These are phyloP conservation scores for Tieghemostelium lacteum DNA, from an alignment of 78 protist species.

Conservation along the genomic window DNA sequence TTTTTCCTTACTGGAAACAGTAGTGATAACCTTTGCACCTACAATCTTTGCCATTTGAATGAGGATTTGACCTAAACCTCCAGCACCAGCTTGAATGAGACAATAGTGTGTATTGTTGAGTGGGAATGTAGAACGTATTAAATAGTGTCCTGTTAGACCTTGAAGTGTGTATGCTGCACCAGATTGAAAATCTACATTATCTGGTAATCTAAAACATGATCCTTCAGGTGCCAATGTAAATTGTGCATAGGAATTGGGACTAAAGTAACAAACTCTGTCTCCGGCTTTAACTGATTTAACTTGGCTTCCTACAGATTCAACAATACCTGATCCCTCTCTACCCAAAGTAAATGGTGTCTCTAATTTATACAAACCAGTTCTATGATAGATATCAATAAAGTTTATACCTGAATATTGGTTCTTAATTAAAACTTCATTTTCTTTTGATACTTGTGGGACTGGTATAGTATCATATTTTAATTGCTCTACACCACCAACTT, in stretches of 20 bases:
- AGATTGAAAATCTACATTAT: constrained; percentile 8
- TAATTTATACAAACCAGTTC: constrained; percentile 74
- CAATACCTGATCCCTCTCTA: constrained; percentile 85
- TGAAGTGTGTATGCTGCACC: constrained; percentile 86
- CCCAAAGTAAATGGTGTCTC: constrained; percentile 72
- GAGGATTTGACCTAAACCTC: constrained; percentile 85
- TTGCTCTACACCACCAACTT: constrained; percentile 40
- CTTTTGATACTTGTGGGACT: constrained; percentile 16
- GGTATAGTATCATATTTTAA: constrained; percentile 20
- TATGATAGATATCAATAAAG: constrained; percentile 88
- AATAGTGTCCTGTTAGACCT: constrained; percentile 89
- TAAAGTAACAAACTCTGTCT: constrained; percentile 73
- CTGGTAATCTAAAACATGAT: constrained; percentile 15
- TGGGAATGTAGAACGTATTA: constrained; percentile 24
- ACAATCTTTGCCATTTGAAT: constrained; percentile 82
- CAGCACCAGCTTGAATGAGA: constrained; percentile 92
- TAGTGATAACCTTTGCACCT: constrained; percentile 87
- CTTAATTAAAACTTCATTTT: constrained; percentile 52
- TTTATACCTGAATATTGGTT: constrained; percentile 79
- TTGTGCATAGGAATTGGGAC: constrained; percentile 61
- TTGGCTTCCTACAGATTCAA: constrained; percentile 53
- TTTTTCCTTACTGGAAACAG: constrained; percentile 82
- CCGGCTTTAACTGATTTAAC: constrained; percentile 43
- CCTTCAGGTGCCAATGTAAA: constrained; percentile 35
- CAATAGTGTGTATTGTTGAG: constrained; percentile 47